A percentile compares a stretch with the other conserved stretches of the same genome.
Evolutionary conservation across 345 rosid genomes (phyloP).

Genomic region (Eucalyptus regnans): DNA sequence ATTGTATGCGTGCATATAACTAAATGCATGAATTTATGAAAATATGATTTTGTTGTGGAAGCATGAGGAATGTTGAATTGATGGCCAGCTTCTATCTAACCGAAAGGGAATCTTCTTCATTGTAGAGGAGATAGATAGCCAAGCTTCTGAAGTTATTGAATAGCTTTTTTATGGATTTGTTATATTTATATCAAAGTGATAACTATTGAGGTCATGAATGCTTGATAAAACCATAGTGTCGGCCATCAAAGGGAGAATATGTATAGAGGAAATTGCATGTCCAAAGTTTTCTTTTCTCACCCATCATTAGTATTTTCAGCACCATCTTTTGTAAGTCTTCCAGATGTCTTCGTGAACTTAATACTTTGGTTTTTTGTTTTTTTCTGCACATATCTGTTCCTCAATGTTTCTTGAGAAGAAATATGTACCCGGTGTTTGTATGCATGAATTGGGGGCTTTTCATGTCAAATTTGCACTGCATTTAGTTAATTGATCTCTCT

Average conservation of each 20-base stretch:
- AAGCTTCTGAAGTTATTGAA: neutral
- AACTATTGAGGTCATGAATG: neutral
- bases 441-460: neutral
- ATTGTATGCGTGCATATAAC: neutral
- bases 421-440: neutral
- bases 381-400: neutral
- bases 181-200: neutral
- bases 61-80: neutral
- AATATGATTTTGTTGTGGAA: neutral
- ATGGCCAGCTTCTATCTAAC: neutral
- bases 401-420: neutral
- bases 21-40: neutral
- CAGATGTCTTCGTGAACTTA: neutral
- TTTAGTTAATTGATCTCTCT: neutral
- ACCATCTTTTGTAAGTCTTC: neutral
- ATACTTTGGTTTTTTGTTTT: neutral
- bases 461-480: neutral
- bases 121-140: neutral
- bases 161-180: neutral
- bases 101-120: neutral
- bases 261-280: neutral
- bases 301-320: neutral
- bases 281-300: neutral
- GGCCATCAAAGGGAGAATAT: neutral
- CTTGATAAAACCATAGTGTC: neutral